Conservation (phyloP, 768 basidiomycete species). For the Hericium coralloides region DNA sequence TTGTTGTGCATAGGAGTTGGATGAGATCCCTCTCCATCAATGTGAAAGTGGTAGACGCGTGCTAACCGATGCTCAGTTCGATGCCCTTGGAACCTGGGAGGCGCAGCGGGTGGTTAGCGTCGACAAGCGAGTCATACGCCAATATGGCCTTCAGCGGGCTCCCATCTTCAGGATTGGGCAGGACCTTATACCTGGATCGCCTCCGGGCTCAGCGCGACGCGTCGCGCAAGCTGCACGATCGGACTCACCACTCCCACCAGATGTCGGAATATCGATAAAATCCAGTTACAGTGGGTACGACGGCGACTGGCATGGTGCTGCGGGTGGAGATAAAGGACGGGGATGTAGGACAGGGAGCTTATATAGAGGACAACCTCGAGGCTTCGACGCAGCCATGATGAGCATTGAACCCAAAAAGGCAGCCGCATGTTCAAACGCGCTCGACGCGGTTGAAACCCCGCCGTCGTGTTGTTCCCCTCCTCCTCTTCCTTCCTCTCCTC, state of each 20-base stretch:
- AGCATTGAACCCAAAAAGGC: background rate
- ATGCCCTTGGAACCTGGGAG: constrained; percentile 54
- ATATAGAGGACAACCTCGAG: background rate
- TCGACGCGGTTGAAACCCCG: constrained; percentile 4
- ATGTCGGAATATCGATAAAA: constrained; percentile 84
- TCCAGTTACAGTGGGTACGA: constrained; percentile 42
- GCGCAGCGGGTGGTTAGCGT: constrained; percentile 66
- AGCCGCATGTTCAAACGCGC: constrained; percentile 5
- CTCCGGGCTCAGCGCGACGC: background rate
- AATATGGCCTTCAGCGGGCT: constrained; percentile 61
- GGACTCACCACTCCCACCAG: constrained; percentile 64
- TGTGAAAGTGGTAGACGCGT: background rate
- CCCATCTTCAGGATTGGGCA: constrained; percentile 52
- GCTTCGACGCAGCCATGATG: constrained; percentile 1
- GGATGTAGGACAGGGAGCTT: background rate
- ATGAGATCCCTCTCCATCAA: background rate
- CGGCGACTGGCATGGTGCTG: constrained; percentile 11
- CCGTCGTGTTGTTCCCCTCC: background rate
- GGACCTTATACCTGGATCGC: constrained; percentile 39
- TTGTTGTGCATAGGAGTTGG: background rate
- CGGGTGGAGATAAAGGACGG: background rate
- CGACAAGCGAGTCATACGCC: constrained; percentile 59
- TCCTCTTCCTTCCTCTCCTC: background rate
- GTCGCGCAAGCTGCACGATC: background rate
- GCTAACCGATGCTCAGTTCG: constrained; percentile 60